These are phyloP conservation scores for Teunomyces kruisii DNA, from an alignment of 805 yeast genomes.

Conservation along the genomic window DNA sequence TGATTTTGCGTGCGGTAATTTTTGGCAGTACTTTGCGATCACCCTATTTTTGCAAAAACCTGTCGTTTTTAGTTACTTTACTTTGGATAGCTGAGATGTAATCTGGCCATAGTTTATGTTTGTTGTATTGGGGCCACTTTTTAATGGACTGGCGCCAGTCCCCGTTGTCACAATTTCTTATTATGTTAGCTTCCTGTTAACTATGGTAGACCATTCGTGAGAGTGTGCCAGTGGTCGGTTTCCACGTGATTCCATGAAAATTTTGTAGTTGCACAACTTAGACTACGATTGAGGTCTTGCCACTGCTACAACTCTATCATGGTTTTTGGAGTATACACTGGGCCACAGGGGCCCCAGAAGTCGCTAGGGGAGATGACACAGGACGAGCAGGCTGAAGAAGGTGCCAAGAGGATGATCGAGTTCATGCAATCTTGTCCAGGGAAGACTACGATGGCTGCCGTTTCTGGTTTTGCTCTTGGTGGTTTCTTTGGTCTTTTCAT, in stretches of 20 bases:
- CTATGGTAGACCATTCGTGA: too few relatives aligned
- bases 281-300: background rate
- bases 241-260: slow-evolving; percentile 3
- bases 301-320: background rate
- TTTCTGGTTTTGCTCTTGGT: slow-evolving; percentile 89
- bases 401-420: slow-evolving; percentile 78
- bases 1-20: background rate
- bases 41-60: background rate
- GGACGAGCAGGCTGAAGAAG: slow-evolving; percentile 90
- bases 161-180: too few relatives aligned
- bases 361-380: slow-evolving; percentile 72
- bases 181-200: too few relatives aligned
- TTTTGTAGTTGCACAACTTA: background rate
- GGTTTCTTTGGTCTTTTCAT: slow-evolving; percentile 94
- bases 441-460: slow-evolving; percentile 87
- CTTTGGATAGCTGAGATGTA: background rate
- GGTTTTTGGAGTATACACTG: slow-evolving; percentile 41
- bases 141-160: too few relatives aligned
- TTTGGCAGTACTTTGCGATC: background rate
- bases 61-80: background rate
- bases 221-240: background rate
- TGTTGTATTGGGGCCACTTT: too few relatives aligned
- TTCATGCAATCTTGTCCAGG: slow-evolving; percentile 95
- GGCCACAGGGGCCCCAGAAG: slow-evolving; percentile 40
- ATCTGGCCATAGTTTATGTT: background rate